These are phyloP conservation scores for Eucalyptus cloeziana DNA, from an alignment of 345 rosid genomes.

Conservation along the genomic window DNA sequence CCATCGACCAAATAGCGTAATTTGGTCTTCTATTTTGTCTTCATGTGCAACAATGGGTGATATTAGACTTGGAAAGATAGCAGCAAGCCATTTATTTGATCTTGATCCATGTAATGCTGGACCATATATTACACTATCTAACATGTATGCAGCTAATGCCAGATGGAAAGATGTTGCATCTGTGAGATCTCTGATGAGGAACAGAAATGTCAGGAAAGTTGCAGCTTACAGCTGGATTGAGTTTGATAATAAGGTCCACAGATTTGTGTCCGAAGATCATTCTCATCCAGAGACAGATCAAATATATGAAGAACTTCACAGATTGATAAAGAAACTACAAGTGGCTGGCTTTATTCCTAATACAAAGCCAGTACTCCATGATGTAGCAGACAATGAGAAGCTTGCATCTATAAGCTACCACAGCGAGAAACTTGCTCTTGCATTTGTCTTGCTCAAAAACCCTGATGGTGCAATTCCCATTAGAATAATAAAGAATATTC, in stretches of 20 bases:
- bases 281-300: constrained; percentile 31
- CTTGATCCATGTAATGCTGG: constrained; percentile 39
- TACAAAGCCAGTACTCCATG: constrained; percentile 33
- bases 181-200: constrained; percentile 40
- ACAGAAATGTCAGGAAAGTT: constrained; percentile 35
- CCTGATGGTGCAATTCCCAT: constrained; percentile 20
- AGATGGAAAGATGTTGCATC: constrained; percentile 52
- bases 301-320: constrained; percentile 25
- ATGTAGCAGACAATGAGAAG: constrained; percentile 42
- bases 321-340: constrained; percentile 22
- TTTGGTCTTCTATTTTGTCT: constrained; percentile 47
- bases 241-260: constrained; percentile 34
- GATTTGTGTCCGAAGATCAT: constrained; percentile 45
- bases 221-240: constrained; percentile 62
- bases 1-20: constrained; percentile 25
- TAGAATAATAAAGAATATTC: constrained; percentile 51
- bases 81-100: constrained; percentile 34
- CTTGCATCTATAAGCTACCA: constrained; percentile 38
- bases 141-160: constrained; percentile 44
- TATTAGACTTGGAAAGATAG: constrained; percentile 33
- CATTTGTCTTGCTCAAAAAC: constrained; percentile 34
- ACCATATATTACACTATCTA: constrained; percentile 49
- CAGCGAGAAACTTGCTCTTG: constrained; percentile 57
- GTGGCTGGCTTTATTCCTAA: constrained; percentile 34
- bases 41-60: constrained; percentile 25